Evolutionary conservation across 768 basidiomycete genomes (phyloP).

Genomic region (Collybia nuda): DNA sequence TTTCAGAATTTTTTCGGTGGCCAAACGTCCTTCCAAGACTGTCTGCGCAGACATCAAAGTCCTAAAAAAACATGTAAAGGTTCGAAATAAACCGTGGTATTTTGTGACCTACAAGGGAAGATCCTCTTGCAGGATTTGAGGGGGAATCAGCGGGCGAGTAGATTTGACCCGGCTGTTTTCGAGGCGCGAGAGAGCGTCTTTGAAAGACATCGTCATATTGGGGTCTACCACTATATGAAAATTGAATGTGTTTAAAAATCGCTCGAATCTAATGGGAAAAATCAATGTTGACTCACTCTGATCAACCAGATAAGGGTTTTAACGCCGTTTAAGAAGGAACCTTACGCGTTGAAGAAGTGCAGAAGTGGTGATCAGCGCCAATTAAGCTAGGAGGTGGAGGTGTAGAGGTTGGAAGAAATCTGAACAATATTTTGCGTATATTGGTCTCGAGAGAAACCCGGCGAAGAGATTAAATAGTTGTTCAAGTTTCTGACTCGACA

Average conservation of each 20-base stretch:
- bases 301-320: background rate
- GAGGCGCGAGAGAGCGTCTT: slow-evolving; percentile 75
- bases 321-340: background rate
- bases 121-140: slow-evolving; percentile 93
- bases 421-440: no score
- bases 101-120: slow-evolving; percentile 66
- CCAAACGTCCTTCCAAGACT: slow-evolving; percentile 80
- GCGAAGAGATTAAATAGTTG: background rate
- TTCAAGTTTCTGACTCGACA: no score
- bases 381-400: no score
- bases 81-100: background rate
- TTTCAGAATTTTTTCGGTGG: slow-evolving; percentile 74
- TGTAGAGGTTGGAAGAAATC: no score
- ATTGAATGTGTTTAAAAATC: background rate
- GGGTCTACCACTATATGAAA: slow-evolving; percentile 42
- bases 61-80: slow-evolving; percentile 36
- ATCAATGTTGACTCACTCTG: slow-evolving; percentile 8
- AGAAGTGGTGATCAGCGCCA: no score
- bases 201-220: slow-evolving; percentile 72
- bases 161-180: slow-evolving; percentile 87
- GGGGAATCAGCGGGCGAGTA: slow-evolving; percentile 88
- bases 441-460: no score
- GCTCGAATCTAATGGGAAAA: background rate
- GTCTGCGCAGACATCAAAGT: slow-evolving; percentile 84
- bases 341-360: no score